Evolutionary conservation across 192 early-diverging fungal species (phyloP).

Genomic region (Gigaspora rosea): DNA sequence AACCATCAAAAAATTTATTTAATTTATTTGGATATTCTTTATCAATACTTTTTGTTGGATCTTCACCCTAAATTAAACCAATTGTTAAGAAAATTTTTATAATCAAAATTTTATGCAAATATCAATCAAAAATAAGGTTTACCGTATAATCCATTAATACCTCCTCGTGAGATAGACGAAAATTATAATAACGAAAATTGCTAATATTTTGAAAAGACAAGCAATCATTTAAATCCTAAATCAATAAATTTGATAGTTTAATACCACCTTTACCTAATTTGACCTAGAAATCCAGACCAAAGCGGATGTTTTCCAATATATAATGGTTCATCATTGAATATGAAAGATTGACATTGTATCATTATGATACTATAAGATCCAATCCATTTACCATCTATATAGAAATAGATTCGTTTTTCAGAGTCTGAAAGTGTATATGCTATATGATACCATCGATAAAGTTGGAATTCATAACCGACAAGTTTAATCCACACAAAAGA

Average conservation of each 20-base stretch:
- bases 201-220: background rate
- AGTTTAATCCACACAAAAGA: background rate
- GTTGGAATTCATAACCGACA: background rate
- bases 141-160: constrained; percentile 17
- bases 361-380: background rate
- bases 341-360: background rate
- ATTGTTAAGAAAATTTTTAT: too few species aligned
- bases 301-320: background rate
- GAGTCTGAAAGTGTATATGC: constrained; percentile 23
- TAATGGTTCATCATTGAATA: constrained; percentile 28
- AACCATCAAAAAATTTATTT: too few species aligned
- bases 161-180: background rate
- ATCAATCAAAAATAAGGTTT: background rate
- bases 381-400: constrained; percentile 19
- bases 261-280: constrained; percentile 15
- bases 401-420: constrained; percentile 22
- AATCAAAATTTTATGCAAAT: background rate
- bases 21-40: too few species aligned
- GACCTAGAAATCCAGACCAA: background rate
- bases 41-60: too few species aligned
- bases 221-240: background rate
- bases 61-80: too few species aligned
- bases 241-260: background rate
- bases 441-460: constrained; percentile 27
- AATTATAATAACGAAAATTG: constrained; percentile 30